phyloP scores from a whole-genome alignment of 1,139 yeast species.

The Candida sp. region DNA sequence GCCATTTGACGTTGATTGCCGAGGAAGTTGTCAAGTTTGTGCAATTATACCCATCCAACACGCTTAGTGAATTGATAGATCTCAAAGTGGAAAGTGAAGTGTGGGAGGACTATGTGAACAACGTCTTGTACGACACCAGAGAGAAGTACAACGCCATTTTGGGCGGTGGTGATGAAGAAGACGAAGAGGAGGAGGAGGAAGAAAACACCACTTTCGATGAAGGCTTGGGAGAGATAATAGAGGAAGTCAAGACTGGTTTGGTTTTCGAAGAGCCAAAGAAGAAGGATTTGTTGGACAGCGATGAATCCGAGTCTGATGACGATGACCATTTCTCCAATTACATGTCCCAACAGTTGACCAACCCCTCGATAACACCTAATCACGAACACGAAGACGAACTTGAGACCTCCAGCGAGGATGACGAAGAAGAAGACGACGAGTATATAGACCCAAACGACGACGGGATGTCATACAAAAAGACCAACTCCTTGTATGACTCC shows the following conservation, averaged over 20 bases:
- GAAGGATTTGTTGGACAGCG: conserved; percentile 21
- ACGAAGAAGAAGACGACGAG: conserved; percentile 51
- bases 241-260: conserved; percentile 40
- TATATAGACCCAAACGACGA: conserved; percentile 85
- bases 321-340: conserved; percentile 67
- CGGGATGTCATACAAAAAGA: conserved; percentile 72
- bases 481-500: conserved; percentile 61
- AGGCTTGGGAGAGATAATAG: conserved; percentile 46
- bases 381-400: conserved; percentile 20
- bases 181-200: conserved; percentile 38
- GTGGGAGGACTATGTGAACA: conserved; percentile 89
- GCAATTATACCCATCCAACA: conserved; percentile 67
- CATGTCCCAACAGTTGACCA: conserved; percentile 81
- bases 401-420: conserved; percentile 24
- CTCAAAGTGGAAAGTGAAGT: conserved; percentile 59
- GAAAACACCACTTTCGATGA: conserved; percentile 54
- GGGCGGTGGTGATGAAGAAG: conserved; percentile 67
- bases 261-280: conserved; percentile 23
- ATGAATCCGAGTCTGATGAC: conserved; percentile 33
- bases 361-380: conserved; percentile 54
- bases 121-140: conserved; percentile 84
- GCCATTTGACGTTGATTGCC: conserved; percentile 93
- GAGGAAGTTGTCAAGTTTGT: conserved; percentile 97
- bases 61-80: conserved; percentile 63
- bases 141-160: conserved; percentile 95